Evolutionary conservation across 768 basidiomycete genomes (phyloP).

Genomic region (Lactarius vividus): DNA sequence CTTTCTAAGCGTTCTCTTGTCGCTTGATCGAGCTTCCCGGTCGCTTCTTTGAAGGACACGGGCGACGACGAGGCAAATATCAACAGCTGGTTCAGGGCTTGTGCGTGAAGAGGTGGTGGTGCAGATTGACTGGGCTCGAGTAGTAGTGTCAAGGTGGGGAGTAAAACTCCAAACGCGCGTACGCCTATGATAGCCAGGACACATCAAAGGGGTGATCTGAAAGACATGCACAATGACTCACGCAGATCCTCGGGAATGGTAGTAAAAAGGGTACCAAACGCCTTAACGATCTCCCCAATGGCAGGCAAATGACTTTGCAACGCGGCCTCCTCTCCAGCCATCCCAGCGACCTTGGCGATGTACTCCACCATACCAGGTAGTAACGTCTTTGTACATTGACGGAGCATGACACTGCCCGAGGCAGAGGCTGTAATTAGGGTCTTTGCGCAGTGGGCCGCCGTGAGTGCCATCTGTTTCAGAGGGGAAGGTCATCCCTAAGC

Average conservation of each 20-base stretch:
- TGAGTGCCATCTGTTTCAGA: slow-evolving; percentile 62
- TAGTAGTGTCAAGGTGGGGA: slow-evolving; percentile 27
- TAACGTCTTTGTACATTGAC: slow-evolving; percentile 67
- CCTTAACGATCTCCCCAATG: slow-evolving; percentile 78
- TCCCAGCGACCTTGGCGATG: slow-evolving; percentile 64
- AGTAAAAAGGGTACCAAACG: slow-evolving; percentile 43
- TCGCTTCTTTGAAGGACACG: slow-evolving; percentile 27
- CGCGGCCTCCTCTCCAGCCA: slow-evolving; percentile 54
- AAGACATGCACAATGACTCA: slow-evolving; percentile 10
- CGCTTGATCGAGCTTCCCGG: slow-evolving; percentile 22
- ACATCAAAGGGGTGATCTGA: neutral
- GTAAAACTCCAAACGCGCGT: slow-evolving; percentile 22
- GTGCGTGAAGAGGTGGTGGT: slow-evolving; percentile 24
- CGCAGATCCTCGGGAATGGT: slow-evolving; percentile 26
- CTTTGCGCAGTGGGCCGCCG: slow-evolving; percentile 86
- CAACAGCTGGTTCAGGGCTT: slow-evolving; percentile 25
- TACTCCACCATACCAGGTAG: slow-evolving; percentile 82
- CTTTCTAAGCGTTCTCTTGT: slow-evolving; percentile 25
- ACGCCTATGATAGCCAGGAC: slow-evolving; percentile 13
- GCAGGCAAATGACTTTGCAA: slow-evolving; percentile 58
- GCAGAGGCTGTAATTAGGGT: slow-evolving; percentile 75
- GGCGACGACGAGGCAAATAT: slow-evolving; percentile 28
- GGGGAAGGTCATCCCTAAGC: neutral
- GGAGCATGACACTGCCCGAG: slow-evolving; percentile 61
- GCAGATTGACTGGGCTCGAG: slow-evolving; percentile 19